These are phyloP conservation scores for Tolypocladium inflatum DNA, from an alignment of 2,329 filamentous ascomycete genomes.

Conservation along the genomic window DNA sequence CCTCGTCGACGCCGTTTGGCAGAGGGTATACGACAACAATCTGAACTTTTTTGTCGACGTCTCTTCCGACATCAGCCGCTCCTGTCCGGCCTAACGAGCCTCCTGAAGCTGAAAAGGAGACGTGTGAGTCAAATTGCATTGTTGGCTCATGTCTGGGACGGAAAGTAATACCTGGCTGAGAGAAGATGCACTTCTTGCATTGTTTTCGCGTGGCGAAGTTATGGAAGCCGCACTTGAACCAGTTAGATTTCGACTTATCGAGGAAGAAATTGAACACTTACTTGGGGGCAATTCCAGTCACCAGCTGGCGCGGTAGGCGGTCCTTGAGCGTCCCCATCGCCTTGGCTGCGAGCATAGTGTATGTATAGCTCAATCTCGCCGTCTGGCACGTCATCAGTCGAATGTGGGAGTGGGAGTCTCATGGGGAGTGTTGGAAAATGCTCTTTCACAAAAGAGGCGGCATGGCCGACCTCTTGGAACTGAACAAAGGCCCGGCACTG, in stretches of 20 bases:
- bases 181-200: conserved; percentile 28
- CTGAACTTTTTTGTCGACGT: conserved; percentile 53
- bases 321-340: conserved; percentile 19
- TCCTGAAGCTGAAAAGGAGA: conserved; percentile 10
- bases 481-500: conserved; percentile 31
- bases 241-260: conserved; percentile 7
- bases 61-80: conserved; percentile 38
- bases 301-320: conserved; percentile 6
- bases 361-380: conserved; percentile 27
- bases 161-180: conserved; percentile 15
- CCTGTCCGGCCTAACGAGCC: conserved; percentile 33
- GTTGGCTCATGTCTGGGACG: not conserved
- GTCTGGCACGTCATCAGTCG: conserved; percentile 28
- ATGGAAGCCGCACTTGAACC: conserved; percentile 25
- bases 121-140: not conserved
- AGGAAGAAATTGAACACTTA: conserved; percentile 8
- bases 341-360: conserved; percentile 30
- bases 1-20: conserved; percentile 60
- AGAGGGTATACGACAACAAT: conserved; percentile 68
- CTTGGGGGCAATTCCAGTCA: conserved; percentile 27
- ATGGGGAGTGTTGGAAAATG: conserved; percentile 30
- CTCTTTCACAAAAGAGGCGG: conserved; percentile 30
- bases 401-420: conserved; percentile 22
- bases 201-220: conserved; percentile 27
- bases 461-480: conserved; percentile 28